These are phyloP conservation scores for Peziza echinospora DNA, from an alignment of 495 filamentous ascomycete species.

Conservation along the genomic window DNA sequence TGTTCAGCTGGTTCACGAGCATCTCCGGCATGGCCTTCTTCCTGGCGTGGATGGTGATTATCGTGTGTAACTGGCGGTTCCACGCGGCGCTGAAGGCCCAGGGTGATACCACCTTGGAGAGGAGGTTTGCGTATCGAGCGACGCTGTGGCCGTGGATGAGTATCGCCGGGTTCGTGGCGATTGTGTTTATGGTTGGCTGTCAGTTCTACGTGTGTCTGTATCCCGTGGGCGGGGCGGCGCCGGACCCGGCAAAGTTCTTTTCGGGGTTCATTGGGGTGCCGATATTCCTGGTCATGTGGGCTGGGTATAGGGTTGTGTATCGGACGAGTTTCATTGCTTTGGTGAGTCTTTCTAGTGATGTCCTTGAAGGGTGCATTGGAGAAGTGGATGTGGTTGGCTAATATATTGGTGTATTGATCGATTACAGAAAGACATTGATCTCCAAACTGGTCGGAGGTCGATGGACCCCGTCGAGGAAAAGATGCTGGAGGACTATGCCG, in stretches of 20 bases:
- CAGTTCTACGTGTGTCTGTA: background rate
- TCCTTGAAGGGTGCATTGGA: too few species aligned
- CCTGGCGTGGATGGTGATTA: slow-evolving; percentile 8
- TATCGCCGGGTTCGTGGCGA: slow-evolving; percentile 3
- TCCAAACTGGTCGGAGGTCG: too few species aligned
- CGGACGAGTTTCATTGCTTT: too few species aligned
- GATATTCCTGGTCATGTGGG: background rate
- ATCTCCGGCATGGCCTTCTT: slow-evolving; percentile 9
- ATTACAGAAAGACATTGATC: too few species aligned
- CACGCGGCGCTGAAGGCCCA: slow-evolving; percentile 9
- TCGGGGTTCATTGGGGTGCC: background rate
- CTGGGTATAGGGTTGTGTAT: background rate
- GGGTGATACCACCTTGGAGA: slow-evolving; percentile 2
- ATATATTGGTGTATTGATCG: too few species aligned
- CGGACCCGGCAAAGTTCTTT: background rate
- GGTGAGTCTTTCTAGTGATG: too few species aligned
- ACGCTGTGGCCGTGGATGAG: slow-evolving; percentile 4
- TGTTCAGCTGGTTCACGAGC: slow-evolving; percentile 11
- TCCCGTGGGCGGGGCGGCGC: background rate
- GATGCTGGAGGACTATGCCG: too few species aligned
- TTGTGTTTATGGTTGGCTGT: background rate
- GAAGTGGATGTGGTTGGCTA: too few species aligned
- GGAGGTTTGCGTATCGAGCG: slow-evolving; percentile 7
- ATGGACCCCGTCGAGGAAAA: too few species aligned
- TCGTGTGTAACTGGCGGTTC: slow-evolving; percentile 9